These are phyloP conservation scores for Amauroascus verrucosus DNA, from an alignment of 2,329 filamentous ascomycete genomes.

Conservation along the genomic window DNA sequence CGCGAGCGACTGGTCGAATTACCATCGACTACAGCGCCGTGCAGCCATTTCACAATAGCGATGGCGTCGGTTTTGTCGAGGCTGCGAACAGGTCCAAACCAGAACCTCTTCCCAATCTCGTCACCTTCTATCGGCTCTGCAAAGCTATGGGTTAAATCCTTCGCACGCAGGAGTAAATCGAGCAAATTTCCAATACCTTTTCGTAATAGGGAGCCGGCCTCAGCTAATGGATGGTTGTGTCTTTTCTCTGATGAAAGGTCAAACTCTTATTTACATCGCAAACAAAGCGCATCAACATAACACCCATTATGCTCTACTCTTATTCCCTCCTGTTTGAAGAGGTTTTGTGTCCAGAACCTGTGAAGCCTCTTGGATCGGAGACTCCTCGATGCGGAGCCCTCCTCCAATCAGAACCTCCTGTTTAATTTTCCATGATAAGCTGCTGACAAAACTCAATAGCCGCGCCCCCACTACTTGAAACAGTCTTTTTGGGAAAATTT, in stretches of 20 bases:
- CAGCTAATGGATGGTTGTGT: background rate
- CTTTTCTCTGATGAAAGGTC: too few species aligned
- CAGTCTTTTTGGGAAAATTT: background rate
- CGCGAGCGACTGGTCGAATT: background rate
- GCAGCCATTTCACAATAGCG: background rate
- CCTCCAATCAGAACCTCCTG: too few species aligned
- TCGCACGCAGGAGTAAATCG: background rate
- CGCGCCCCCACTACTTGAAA: too few species aligned
- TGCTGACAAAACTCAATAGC: too few species aligned
- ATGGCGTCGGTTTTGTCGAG: background rate
- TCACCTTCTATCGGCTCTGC: background rate
- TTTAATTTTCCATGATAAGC: too few species aligned
- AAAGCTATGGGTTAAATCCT: background rate
- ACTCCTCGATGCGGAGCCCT: too few species aligned
- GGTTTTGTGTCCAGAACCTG: too few species aligned
- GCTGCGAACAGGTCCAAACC: background rate
- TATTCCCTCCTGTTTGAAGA: too few species aligned
- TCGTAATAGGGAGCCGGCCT: background rate
- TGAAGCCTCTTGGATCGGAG: too few species aligned
- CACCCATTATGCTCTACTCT: too few species aligned
- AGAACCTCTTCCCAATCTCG: slow-evolving; percentile 27
- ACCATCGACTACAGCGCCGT: background rate
- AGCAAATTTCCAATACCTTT: background rate
- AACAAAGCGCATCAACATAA: too few species aligned
- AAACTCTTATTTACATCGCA: too few species aligned